These are phyloP conservation scores for Oehlia diaphana DNA, from an alignment of 192 early-diverging fungal genomes.

Conservation along the genomic window DNA sequence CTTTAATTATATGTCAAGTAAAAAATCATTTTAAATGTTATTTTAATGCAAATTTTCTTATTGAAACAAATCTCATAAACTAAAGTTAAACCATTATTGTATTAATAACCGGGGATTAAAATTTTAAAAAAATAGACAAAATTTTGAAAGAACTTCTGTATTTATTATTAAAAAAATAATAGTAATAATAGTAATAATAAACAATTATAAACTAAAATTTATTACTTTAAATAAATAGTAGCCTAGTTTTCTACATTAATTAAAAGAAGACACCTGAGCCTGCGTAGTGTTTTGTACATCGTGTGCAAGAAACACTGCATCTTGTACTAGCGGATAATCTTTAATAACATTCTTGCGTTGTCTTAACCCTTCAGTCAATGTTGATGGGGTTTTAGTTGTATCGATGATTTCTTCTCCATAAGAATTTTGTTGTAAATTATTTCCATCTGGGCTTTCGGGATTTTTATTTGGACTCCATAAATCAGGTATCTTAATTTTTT, in stretches of 20 bases:
- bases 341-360: neutral
- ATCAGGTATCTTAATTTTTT: conserved; percentile 62
- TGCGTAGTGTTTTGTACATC: neutral
- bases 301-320: neutral
- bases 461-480: conserved; percentile 42
- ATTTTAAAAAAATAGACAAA: too few species aligned
- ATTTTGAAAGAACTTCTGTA: too few species aligned
- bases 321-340: neutral
- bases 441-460: neutral
- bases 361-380: neutral
- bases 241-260: neutral
- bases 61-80: too few species aligned
- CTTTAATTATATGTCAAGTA: too few species aligned
- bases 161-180: too few species aligned
- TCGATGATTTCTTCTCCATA: neutral
- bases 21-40: too few species aligned
- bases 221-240: neutral
- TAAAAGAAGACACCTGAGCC: neutral
- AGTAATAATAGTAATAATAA: too few species aligned
- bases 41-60: too few species aligned
- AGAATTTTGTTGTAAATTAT: neutral
- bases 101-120: too few species aligned
- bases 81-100: too few species aligned
- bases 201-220: neutral
- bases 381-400: neutral